phyloP scores from a whole-genome alignment of 805 yeast genomes.

The Monosporozyma solicola region DNA sequence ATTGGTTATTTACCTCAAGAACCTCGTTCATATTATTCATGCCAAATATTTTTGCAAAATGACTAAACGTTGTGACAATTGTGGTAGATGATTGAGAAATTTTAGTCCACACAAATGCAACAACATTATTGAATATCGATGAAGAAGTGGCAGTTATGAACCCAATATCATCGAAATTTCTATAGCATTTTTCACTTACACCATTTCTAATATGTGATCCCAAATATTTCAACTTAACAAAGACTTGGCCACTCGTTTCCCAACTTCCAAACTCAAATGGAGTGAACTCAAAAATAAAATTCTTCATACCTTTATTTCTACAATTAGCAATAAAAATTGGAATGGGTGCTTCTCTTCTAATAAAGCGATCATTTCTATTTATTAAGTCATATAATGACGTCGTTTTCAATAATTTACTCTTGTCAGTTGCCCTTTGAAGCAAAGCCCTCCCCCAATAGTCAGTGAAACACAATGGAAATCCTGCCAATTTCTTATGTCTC shows the following conservation, averaged over 20 bases:
- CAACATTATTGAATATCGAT: slow-evolving; percentile 48
- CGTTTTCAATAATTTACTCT: slow-evolving; percentile 22
- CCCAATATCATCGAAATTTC: slow-evolving; percentile 50
- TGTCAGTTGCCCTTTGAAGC: slow-evolving; percentile 29
- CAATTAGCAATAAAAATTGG: slow-evolving; percentile 39
- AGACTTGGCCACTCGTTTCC: slow-evolving; percentile 41
- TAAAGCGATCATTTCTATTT: slow-evolving; percentile 26
- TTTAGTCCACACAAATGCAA: slow-evolving; percentile 39
- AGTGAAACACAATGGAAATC: slow-evolving; percentile 50
- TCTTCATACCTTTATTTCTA: slow-evolving; percentile 31
- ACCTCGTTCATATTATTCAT: neutral
- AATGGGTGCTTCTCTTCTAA: slow-evolving; percentile 36
- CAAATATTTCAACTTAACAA: slow-evolving; percentile 42
- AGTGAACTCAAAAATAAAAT: slow-evolving; percentile 44
- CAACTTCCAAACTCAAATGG: slow-evolving; percentile 66
- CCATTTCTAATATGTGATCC: slow-evolving; percentile 45
- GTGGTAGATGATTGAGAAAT: slow-evolving; percentile 27
- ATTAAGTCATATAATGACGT: slow-evolving; percentile 31
- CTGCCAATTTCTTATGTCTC: slow-evolving; percentile 41
- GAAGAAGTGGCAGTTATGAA: slow-evolving; percentile 58
- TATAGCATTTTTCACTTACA: slow-evolving; percentile 34
- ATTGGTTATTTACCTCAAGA: neutral
- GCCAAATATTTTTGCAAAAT: slow-evolving; percentile 25
- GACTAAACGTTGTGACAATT: slow-evolving; percentile 29
- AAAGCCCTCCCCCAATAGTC: slow-evolving; percentile 66